Base-by-base conservation (phyloP, 1,284 basidiomycete genomes). In the Pseudozyma sp. region DNA sequence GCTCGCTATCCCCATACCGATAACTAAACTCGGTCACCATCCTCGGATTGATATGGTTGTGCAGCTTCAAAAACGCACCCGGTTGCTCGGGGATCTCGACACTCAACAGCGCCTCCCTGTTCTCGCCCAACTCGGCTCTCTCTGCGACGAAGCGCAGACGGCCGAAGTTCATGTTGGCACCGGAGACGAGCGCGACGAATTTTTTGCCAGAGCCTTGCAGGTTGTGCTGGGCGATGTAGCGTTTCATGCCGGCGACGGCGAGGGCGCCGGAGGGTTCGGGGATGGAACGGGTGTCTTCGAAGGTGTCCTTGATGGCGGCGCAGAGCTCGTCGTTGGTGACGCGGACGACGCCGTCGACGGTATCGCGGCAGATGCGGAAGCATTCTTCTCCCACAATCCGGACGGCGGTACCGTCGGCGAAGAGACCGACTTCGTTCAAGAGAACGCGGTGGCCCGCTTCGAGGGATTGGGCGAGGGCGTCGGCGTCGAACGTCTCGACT, bases 101-200 rank as follows among this genome's bases (percentile, higher is more conserved):
- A 77, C 92, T 93, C 72, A 99, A 88, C 55, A 99, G 87, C 0
- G 92, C 96, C 85, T 99, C 97, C 56, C 92, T 89, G 37, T 95
- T 91, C 85, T 99, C 97, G 77, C 97, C 97, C 35, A 99, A 88
- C 84, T 97, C 94, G 16, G 97, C 97, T 61, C 97, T 93, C 84
- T 99, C 97, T 14, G 97, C 92, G 29, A 99, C 96, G 82, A 99
- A 99, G 7, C 97, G 89, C 48, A 99, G 86, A 30, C 97, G 89
- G 75, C 94, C 92, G 85, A 99, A 99, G 87, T 99, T 98, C 94
- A 99, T 97, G 86, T 99, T 99, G 14, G 97, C 97, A 33, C 97
- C 97, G 73, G 92, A 94, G 69, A 99, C 88, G 55, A 98, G 90
- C 2, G 90, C 94, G 37, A 98, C 94, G 75, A 95, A 97, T 66